Evolutionary conservation across 208 protist genomes (phyloP).

Genomic region (Acanthamoeba quina): DNA sequence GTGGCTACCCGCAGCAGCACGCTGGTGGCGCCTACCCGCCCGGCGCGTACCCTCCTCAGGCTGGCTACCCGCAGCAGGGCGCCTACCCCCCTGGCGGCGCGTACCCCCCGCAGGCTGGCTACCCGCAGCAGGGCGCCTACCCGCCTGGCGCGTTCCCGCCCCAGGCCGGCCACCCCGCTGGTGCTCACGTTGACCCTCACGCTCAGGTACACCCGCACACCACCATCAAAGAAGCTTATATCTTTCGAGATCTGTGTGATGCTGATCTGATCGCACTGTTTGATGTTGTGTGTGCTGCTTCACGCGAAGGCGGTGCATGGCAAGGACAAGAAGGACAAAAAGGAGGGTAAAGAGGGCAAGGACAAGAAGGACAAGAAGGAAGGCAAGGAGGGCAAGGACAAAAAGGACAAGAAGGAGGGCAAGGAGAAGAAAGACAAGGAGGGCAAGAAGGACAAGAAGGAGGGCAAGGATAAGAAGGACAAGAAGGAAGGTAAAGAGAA

Average conservation of each 20-base stretch:
- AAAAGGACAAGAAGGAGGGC: not conserved
- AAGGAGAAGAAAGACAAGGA: not conserved
- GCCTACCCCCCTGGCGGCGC: not conserved
- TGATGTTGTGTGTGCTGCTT: not conserved
- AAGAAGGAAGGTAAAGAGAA: constrained; percentile 16
- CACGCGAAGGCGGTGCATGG: not conserved
- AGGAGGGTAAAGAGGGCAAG: not conserved
- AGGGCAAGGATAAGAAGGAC: not conserved
- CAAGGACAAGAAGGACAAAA: not conserved
- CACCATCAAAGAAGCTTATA: not conserved
- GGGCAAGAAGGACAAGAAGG: constrained; percentile 7
- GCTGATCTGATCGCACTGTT: not conserved
- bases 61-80: not conserved
- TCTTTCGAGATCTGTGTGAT: not conserved
- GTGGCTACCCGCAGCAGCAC: not conserved
- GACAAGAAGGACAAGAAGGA: not conserved
- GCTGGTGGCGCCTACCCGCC: constrained; percentile 5
- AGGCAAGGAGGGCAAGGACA: not conserved
- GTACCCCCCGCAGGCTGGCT: not conserved
- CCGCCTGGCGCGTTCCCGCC: not conserved
- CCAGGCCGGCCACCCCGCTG: not conserved
- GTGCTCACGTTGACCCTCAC: not conserved
- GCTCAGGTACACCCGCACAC: not conserved
- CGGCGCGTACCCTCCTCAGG: not conserved
- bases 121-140: not conserved